Evolutionary conservation across 352 stramenopile genomes (phyloP), one percentile per base, ranked within the genome.

Genomic region (Globisporangium paddicum): DNA sequence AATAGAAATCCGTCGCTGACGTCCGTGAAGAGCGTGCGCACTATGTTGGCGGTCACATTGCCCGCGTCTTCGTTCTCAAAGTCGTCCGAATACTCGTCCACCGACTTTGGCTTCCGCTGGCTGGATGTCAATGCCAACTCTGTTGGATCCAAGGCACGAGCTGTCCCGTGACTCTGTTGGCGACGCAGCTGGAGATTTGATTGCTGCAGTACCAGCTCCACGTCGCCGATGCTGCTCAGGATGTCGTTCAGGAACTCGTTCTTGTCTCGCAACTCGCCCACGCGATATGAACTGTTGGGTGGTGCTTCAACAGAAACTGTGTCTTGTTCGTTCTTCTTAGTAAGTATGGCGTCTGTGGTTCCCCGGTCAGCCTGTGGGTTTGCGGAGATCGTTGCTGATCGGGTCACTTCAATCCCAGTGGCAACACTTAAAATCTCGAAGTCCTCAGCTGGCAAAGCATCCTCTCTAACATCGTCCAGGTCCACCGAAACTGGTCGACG

Each of bases 161-260:
- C 30, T 34, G 18, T 9, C 37, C n/a, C 30, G 19, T 21, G 14
- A 38, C 30, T 28, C 10, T 23, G 13, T 13, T 45, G 30, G 5
- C 16, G 23, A 28, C n/a, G 4, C 21, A 63, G 14, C 25, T 57
- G 47, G 5, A 52, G 57, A 6, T 47, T 69, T 8, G 67, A 66
- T 19, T 87, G 69, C 32, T 70, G 76, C 3, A 89, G 64, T 23
- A 89, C 34, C 3, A 84, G 30, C 46, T 89, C 79, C 21, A 84
- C 70, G 23, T 87, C 77, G 7, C 71, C 68, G 9, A 89, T 87
- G 55, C 72, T 86, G 38, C 58, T 72, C 9, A 89, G 37, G 41
- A 89, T 89, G 1, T 89, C 69, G 14, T 72, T 68, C 21, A 89
- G 58, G 61, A 89, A 89, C 0, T 76, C 66, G 21, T 72, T 58